Conservation (phyloP, 2,329 filamentous ascomycete species). For the Trichoderma gracile region DNA sequence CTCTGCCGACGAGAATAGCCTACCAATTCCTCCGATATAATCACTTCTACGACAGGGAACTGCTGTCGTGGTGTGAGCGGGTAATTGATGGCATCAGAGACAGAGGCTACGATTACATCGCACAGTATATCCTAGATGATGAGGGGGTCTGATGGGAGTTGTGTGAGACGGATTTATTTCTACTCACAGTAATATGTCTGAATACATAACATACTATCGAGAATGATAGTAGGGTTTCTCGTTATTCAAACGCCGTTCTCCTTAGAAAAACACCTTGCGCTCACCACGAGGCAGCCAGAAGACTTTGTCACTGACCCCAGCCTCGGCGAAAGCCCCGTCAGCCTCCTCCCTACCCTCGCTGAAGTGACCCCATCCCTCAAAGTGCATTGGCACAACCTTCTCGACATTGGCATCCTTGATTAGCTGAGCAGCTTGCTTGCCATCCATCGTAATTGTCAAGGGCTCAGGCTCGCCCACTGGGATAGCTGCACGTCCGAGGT, state of each 20-base stretch:
- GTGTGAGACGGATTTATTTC: no score
- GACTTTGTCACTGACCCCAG: constrained; percentile 40
- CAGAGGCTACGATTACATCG: constrained; percentile 21
- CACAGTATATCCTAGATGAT: constrained; percentile 13
- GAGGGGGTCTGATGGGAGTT: constrained; percentile 4
- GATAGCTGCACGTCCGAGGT: constrained; percentile 42
- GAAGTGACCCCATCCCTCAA: constrained; percentile 49
- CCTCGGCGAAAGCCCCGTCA: constrained; percentile 36
- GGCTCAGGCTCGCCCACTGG: constrained; percentile 31
- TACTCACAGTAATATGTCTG: no score
- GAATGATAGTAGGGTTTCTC: no score
- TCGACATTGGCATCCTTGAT: constrained; percentile 45
- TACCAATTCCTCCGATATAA: constrained; percentile 24
- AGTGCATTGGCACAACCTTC: constrained; percentile 49
- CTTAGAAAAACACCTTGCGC: constrained; percentile 21
- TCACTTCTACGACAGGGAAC: neutral
- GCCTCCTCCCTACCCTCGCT: constrained; percentile 37
- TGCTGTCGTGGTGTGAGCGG: constrained; percentile 15
- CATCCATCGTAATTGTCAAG: constrained; percentile 48
- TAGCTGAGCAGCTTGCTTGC: constrained; percentile 42
- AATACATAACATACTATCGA: no score
- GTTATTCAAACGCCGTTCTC: no score
- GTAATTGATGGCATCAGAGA: constrained; percentile 11
- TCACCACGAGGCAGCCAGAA: constrained; percentile 39
- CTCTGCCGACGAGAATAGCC: constrained; percentile 36